phyloP scores from a whole-genome alignment of 768 basidiomycete genomes.

The Clathrus columnatus region DNA sequence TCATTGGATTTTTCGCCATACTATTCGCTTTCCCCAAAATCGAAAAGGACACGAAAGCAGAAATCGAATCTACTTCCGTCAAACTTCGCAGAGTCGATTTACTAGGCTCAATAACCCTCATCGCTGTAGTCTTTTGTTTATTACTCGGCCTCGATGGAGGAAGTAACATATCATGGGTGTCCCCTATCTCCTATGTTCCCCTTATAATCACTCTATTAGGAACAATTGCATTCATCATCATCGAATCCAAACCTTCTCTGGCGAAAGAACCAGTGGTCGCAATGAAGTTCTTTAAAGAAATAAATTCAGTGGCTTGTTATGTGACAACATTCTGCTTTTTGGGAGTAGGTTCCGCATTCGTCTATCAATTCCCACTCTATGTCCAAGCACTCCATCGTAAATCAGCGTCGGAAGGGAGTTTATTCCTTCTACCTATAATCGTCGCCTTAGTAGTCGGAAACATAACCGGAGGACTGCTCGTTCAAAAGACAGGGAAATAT shows the following conservation, averaged over 20 bases:
- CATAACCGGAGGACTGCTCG: conserved; percentile 41
- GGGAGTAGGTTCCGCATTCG: conserved; percentile 33
- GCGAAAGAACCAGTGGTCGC: conserved; percentile 58
- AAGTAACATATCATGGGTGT: conserved; percentile 35
- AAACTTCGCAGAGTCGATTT: conserved; percentile 60
- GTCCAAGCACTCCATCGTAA: conserved; percentile 47
- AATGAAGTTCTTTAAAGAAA: conserved; percentile 40
- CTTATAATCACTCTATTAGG: conserved; percentile 20
- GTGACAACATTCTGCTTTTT: conserved; percentile 51
- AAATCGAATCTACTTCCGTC: conserved; percentile 28
- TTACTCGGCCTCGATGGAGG: conserved; percentile 50
- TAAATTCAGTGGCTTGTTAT: conserved; percentile 43
- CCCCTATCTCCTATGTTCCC: not conserved
- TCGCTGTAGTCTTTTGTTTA: conserved; percentile 46
- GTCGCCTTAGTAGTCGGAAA: conserved; percentile 41
- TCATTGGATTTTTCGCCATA: conserved; percentile 47
- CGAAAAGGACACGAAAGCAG: conserved; percentile 1
- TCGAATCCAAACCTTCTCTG: conserved; percentile 35
- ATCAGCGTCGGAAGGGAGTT: conserved; percentile 39
- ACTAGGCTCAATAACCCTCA: conserved; percentile 45
- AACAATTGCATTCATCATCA: conserved; percentile 28
- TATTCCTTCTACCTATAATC: conserved; percentile 43
- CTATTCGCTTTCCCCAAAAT: conserved; percentile 35
- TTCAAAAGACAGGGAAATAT: conserved; percentile 52
- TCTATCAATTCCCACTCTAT: conserved; percentile 50